Evolutionary conservation across 2,329 filamentous ascomycete species (phyloP).

Genomic region (Coniochaeta sp.): DNA sequence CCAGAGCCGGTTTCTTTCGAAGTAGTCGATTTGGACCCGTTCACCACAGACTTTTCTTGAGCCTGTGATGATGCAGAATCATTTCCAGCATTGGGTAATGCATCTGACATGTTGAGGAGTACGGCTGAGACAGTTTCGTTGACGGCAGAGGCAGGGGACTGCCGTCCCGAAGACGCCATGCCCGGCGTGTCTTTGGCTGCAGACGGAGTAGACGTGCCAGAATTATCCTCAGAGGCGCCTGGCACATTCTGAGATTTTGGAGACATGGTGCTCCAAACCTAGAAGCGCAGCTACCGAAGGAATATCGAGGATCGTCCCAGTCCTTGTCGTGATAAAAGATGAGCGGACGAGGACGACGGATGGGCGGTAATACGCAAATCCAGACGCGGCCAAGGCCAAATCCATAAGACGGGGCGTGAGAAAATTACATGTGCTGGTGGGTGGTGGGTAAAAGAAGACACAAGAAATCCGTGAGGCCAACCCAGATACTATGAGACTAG

Average conservation of each 20-base stretch:
- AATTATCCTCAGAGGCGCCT: constrained; percentile 18
- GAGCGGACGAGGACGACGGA: background rate
- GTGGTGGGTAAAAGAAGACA: background rate
- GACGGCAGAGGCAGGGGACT: constrained; percentile 14
- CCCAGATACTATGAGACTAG: background rate
- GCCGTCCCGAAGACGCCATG: constrained; percentile 15
- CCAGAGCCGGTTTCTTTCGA: constrained; percentile 43
- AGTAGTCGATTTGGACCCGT: constrained; percentile 31
- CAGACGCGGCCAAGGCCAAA: background rate
- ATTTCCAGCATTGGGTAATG: constrained; percentile 6
- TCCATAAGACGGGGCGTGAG: background rate
- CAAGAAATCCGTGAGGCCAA: background rate
- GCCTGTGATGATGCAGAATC: constrained; percentile 20
- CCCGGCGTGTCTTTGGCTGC: constrained; percentile 18
- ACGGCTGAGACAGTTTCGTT: constrained; percentile 15
- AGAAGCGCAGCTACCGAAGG: background rate
- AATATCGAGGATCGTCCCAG: background rate
- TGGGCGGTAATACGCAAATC: background rate
- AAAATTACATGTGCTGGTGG: background rate
- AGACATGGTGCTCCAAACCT: constrained; percentile 19
- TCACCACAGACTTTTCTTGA: constrained; percentile 39
- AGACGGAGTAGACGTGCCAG: constrained; percentile 13
- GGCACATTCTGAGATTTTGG: constrained; percentile 26
- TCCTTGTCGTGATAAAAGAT: background rate
- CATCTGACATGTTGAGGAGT: constrained; percentile 23